These are phyloP conservation scores for Paramyrothecium sp. DNA, from an alignment of 2,329 filamentous ascomycete species.

Conservation along the genomic window DNA sequence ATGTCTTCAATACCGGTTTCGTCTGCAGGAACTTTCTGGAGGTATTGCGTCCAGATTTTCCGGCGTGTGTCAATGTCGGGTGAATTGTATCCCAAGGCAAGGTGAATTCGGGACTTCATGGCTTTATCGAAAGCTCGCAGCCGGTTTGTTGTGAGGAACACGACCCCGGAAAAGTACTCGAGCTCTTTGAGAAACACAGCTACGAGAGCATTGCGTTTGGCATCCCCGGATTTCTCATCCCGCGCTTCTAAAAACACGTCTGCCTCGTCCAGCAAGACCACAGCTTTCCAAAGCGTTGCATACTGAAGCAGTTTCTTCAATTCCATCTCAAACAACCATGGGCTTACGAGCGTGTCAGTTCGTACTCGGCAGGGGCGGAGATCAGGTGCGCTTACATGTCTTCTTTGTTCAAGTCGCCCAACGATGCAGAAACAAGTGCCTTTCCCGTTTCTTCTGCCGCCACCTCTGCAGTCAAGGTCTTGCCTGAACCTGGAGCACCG, in stretches of 20 bases:
- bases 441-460: background rate
- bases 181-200: constrained; percentile 1
- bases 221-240: background rate
- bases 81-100: background rate
- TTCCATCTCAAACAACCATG: background rate
- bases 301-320: background rate
- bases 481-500: background rate
- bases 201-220: background rate
- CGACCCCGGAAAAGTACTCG: constrained; percentile 1
- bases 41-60: background rate
- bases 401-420: background rate
- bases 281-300: background rate
- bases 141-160: background rate
- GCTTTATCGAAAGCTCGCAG: background rate
- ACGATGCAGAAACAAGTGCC: background rate
- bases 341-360: background rate
- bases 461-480: constrained; percentile 1
- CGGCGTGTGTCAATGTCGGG: background rate
- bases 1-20: constrained; percentile 2
- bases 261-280: background rate
- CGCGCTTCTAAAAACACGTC: background rate
- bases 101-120: constrained; percentile 1
- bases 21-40: background rate
- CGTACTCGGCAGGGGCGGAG: background rate
- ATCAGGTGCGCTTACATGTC: background rate